phyloP scores from a whole-genome alignment of 2,329 filamentous ascomycete species.

The Diaporthe helianthi region DNA sequence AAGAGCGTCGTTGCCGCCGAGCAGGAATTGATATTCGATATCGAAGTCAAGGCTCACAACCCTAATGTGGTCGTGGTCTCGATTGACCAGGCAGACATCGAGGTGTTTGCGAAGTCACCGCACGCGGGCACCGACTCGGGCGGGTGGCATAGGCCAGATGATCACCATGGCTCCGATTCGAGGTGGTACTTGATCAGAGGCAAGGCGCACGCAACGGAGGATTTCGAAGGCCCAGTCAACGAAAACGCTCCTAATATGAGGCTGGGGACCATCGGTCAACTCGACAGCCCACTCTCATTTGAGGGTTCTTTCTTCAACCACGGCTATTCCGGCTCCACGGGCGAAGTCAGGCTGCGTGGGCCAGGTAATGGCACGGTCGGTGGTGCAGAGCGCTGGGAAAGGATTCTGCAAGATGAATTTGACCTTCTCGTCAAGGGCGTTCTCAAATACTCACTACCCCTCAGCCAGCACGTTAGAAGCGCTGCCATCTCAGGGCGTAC shows the following conservation, averaged over 20 bases:
- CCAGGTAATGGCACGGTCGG: constrained; percentile 91
- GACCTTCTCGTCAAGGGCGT: constrained; percentile 92
- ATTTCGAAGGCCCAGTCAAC: constrained; percentile 58
- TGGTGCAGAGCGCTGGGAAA: constrained; percentile 87
- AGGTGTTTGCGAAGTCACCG: constrained; percentile 93
- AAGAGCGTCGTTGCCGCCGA: constrained; percentile 91
- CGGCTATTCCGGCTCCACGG: constrained; percentile 73
- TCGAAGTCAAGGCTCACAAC: constrained; percentile 87
- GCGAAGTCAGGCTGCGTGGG: constrained; percentile 80
- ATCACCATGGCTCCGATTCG: constrained; percentile 37
- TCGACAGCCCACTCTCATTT: constrained; percentile 88
- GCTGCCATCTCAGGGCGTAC: constrained; percentile 66
- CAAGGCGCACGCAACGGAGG: constrained; percentile 40
- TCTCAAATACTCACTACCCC: constrained; percentile 77
- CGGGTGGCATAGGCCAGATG: constrained; percentile 60
- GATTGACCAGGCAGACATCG: constrained; percentile 85
- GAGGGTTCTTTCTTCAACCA: constrained; percentile 88
- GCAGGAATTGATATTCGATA: constrained; percentile 92
- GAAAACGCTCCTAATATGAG: constrained; percentile 82
- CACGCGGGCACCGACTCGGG: constrained; percentile 76
- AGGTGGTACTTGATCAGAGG: constrained; percentile 36
- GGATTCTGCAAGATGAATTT: constrained; percentile 89
- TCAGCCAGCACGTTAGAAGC: constrained; percentile 66
- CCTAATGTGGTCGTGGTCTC: constrained; percentile 91
- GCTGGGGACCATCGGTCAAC: constrained; percentile 85